Conservation (phyloP, 2,329 filamentous ascomycete genomes). For the Pseudocercospora eumusae region DNA sequence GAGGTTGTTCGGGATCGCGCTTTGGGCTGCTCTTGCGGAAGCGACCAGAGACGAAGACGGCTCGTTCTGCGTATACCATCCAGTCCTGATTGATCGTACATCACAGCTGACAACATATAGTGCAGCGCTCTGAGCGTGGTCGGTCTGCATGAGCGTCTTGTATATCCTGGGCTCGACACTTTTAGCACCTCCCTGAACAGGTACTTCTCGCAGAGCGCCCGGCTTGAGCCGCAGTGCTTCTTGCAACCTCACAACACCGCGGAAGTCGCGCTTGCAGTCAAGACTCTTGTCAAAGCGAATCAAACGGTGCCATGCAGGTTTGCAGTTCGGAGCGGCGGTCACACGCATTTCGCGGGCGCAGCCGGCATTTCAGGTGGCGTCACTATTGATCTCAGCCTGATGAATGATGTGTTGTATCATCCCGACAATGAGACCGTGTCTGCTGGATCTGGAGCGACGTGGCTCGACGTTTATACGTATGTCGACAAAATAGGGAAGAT, state of each 20-base stretch:
- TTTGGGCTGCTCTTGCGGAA: neutral
- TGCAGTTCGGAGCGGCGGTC: conserved; percentile 28
- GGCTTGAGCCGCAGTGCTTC: conserved; percentile 12
- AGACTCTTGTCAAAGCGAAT: conserved; percentile 11
- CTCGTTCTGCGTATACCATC: conserved; percentile 1
- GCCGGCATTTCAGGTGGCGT: conserved; percentile 32
- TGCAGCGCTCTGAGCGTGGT: conserved; percentile 2
- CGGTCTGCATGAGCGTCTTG: conserved; percentile 1
- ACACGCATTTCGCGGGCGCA: conserved; percentile 28
- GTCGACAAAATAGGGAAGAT: conserved; percentile 20
- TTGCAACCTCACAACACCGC: conserved; percentile 1
- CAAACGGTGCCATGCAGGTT: conserved; percentile 9
- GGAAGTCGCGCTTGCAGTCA: conserved; percentile 11
- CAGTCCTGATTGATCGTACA: neutral
- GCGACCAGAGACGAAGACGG: neutral
- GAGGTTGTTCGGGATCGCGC: neutral
- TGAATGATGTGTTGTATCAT: conserved; percentile 24
- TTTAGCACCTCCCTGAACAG: neutral
- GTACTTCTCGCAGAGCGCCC: conserved; percentile 13
- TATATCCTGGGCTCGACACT: conserved; percentile 9
- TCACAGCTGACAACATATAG: neutral
- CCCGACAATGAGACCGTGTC: conserved; percentile 22
- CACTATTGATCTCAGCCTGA: conserved; percentile 29
- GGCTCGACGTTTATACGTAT: conserved; percentile 24
- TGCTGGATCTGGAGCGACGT: conserved; percentile 41